phyloP scores from a whole-genome alignment of 1,139 yeast genomes.

The Magnusiomyces sp. region DNA sequence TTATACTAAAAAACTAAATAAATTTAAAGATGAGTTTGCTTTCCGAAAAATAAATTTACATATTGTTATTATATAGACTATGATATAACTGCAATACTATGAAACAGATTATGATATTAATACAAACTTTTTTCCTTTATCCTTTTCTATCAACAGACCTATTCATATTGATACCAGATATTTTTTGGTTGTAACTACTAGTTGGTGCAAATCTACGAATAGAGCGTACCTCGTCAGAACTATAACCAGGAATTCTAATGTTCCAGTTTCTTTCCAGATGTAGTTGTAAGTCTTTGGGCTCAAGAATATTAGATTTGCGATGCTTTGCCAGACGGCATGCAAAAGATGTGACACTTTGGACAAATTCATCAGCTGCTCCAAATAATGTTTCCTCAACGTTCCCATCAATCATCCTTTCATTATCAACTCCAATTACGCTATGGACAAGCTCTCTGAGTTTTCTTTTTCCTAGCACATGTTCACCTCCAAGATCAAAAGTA shows the following conservation, averaged over 20 bases:
- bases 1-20: neutral
- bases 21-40: no score
- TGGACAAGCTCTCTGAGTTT: conserved; percentile 68
- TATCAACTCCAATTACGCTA: conserved; percentile 77
- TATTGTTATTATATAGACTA: neutral
- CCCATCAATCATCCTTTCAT: conserved; percentile 62
- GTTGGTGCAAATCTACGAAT: conserved; percentile 78
- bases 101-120: neutral
- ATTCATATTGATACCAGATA: conserved; percentile 50
- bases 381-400: conserved; percentile 87
- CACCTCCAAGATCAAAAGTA: conserved; percentile 66
- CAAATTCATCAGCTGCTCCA: conserved; percentile 94
- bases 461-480: conserved; percentile 69
- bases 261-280: conserved; percentile 95
- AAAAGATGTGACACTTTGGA: conserved; percentile 79
- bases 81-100: neutral
- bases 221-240: conserved; percentile 82
- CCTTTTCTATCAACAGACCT: conserved; percentile 29
- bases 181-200: conserved; percentile 58
- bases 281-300: conserved; percentile 81
- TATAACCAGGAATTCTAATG: conserved; percentile 85
- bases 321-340: conserved; percentile 94
- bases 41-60: neutral
- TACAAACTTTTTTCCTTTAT: no score
- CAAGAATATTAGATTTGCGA: conserved; percentile 54